A percentile compares a stretch with the other conserved stretches of the same genome.
phyloP scores from a whole-genome alignment of 148 eudicot species.

The Camellia granthamiana region DNA sequence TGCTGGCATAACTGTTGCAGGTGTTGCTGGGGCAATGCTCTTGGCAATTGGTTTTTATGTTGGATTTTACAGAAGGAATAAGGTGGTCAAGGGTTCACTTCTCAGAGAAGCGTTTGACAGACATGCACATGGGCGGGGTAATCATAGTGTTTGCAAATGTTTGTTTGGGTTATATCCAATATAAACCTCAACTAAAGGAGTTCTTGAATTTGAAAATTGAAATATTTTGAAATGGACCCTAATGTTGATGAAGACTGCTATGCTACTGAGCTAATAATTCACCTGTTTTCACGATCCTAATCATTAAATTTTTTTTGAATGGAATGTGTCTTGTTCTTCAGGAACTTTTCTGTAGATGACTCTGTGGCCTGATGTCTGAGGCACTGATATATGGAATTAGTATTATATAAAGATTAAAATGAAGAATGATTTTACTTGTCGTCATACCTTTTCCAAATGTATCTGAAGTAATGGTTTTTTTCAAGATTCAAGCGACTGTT shows the following conservation, averaged over 20 bases:
- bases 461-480: neutral
- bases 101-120: constrained; percentile 16
- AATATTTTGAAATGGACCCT: neutral
- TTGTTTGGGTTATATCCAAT: neutral
- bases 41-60: constrained; percentile 33
- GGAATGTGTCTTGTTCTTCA: neutral
- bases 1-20: constrained; percentile 46
- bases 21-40: constrained; percentile 27
- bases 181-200: neutral
- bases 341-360: neutral
- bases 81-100: constrained; percentile 19
- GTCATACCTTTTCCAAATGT: neutral
- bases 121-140: constrained; percentile 30
- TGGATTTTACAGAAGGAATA: constrained; percentile 32
- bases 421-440: neutral
- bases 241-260: neutral
- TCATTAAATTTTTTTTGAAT: neutral
- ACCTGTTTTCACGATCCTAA: neutral
- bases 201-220: neutral
- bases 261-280: neutral
- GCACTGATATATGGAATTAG: neutral
- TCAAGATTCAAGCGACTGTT: neutral
- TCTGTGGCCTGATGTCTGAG: neutral
- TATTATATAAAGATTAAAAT: neutral
- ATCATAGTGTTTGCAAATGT: neutral